Percentiles rank a stretch among this genome's conserved stretches.
These are phyloP conservation scores for Pichia sp. DNA, from an alignment of 1,139 yeast species.

Conservation along the genomic window DNA sequence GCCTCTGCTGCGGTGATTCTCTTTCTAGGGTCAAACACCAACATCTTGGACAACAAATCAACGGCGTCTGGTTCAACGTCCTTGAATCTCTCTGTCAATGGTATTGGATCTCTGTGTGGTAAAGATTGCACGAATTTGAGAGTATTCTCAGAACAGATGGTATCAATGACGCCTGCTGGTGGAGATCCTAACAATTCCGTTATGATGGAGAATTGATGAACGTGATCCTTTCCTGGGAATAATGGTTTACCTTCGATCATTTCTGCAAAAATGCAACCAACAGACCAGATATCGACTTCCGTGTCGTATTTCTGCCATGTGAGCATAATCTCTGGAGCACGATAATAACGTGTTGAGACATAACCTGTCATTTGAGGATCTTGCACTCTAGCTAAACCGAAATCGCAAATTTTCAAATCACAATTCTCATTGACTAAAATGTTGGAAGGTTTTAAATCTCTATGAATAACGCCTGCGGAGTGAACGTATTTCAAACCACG, in stretches of 20 bases:
- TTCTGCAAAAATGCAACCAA: constrained; percentile 98
- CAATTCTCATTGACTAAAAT: constrained; percentile 92
- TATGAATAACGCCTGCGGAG: constrained; percentile 96
- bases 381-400: constrained; percentile 93
- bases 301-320: constrained; percentile 99
- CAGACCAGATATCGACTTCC: constrained; percentile 99
- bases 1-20: constrained; percentile 92
- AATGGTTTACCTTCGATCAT: constrained; percentile 99
- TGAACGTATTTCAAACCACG: constrained; percentile 94
- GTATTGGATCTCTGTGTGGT: constrained; percentile 89
- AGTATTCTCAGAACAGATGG: constrained; percentile 94
- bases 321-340: constrained; percentile 98
- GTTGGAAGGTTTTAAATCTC: constrained; percentile 91
- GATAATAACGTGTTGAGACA: constrained; percentile 90
- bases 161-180: constrained; percentile 91
- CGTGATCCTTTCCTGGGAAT: constrained; percentile 98
- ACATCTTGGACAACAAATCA: constrained; percentile 81
- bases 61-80: constrained; percentile 90
- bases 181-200: constrained; percentile 96
- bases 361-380: constrained; percentile 99
- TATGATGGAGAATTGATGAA: constrained; percentile 93
- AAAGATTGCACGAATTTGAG: constrained; percentile 87
- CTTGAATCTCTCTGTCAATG: constrained; percentile 74
- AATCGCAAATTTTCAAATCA: constrained; percentile 93
- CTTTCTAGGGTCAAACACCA: constrained; percentile 62